phyloP scores from a whole-genome alignment of 139 green algal genomes.

The Asterochloris sp. region DNA sequence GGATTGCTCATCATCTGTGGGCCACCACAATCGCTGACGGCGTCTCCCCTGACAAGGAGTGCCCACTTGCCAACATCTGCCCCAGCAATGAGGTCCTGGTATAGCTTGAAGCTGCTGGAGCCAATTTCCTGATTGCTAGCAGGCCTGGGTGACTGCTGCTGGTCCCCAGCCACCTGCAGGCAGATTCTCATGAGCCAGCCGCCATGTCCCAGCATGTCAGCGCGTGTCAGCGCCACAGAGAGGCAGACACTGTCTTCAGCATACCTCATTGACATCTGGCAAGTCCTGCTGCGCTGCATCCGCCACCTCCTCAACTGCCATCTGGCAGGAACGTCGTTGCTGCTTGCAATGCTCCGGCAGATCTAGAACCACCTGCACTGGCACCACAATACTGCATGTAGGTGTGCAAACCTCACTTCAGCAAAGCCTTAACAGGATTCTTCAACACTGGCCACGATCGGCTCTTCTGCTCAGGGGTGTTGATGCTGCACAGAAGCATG shows the following conservation, averaged over 20 bases:
- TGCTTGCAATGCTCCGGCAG: background rate
- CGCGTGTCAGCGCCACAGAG: background rate
- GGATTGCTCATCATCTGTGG: slow-evolving; percentile 16
- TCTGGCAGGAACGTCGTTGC: background rate
- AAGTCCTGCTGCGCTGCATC: background rate
- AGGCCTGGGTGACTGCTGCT: background rate
- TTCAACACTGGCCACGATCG: background rate
- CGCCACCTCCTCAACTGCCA: too few species aligned
- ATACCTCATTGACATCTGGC: too few species aligned
- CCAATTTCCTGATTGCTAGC: background rate
- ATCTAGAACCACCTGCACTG: slow-evolving; percentile 15
- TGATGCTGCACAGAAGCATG: background rate
- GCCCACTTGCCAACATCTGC: background rate
- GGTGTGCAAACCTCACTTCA: background rate
- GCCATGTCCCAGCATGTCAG: background rate
- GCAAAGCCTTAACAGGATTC: background rate
- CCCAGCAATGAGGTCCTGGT: background rate
- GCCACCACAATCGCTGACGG: slow-evolving; percentile 5
- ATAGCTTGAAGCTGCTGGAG: background rate
- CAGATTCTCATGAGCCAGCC: background rate
- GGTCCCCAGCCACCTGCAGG: background rate
- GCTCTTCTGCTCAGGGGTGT: background rate
- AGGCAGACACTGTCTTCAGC: background rate
- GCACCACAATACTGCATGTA: background rate
- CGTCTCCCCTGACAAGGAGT: background rate